phyloP scores from a whole-genome alignment of 2,329 filamentous ascomycete genomes.

The Clonostachys solani region DNA sequence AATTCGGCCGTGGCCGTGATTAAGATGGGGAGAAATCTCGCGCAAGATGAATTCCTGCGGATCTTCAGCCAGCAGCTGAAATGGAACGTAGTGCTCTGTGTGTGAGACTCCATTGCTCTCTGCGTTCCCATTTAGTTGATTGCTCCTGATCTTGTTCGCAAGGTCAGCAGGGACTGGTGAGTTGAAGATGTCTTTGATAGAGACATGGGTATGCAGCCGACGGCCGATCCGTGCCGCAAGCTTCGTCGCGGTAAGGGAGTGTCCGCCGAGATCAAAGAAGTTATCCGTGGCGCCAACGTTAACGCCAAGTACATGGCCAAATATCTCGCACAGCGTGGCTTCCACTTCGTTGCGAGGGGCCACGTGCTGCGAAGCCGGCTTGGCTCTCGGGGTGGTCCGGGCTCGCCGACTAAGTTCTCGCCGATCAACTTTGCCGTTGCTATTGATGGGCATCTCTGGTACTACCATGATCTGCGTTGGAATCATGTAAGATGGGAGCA shows the following conservation, averaged over 20 bases:
- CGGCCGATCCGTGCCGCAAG: not conserved
- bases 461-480: conserved; percentile 6
- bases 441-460: conserved; percentile 10
- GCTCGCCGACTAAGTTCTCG: not conserved
- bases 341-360: conserved; percentile 16
- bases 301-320: conserved; percentile 3
- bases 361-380: too few species aligned
- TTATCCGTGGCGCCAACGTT: conserved; percentile 5
- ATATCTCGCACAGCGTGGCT: conserved; percentile 23
- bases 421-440: conserved; percentile 11
- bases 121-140: too few species aligned
- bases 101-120: too few species aligned
- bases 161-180: conserved; percentile 5
- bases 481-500: conserved; percentile 9
- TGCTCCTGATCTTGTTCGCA: not conserved
- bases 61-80: too few species aligned
- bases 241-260: conserved; percentile 17
- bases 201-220: conserved; percentile 4
- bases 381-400: too few species aligned
- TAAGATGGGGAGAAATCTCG: too few species aligned
- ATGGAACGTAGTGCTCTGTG: too few species aligned
- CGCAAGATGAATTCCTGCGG: too few species aligned
- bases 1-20: too few species aligned
- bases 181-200: conserved; percentile 14
- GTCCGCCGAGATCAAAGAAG: conserved; percentile 21